Conservation (phyloP, 345 rosid species). For the Syzygium aqueum region DNA sequence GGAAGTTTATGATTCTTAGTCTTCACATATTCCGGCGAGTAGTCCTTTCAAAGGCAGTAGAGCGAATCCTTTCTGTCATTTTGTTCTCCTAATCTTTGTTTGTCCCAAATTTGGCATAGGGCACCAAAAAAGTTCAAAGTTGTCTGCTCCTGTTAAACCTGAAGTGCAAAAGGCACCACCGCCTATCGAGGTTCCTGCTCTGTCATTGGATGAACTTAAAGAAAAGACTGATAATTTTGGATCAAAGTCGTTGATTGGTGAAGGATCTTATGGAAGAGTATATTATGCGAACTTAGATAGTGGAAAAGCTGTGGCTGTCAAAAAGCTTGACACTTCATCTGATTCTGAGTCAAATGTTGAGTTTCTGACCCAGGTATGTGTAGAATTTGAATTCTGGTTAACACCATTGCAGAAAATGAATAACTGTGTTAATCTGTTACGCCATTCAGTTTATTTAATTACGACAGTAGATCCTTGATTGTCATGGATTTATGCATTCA, state of each 20-base stretch:
- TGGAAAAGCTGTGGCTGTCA: conserved; percentile 27
- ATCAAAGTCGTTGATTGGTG: conserved; percentile 46
- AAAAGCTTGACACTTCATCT: conserved; percentile 34
- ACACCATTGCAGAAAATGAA: neutral
- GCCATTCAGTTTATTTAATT: neutral
- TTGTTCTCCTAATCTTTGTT: neutral
- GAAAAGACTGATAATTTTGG: conserved; percentile 35
- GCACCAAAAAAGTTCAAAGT: conserved; percentile 20
- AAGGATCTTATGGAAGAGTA: conserved; percentile 47
- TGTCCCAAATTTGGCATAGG: neutral
- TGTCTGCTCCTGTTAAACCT: conserved; percentile 21
- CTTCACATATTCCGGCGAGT: neutral
- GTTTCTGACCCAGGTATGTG: conserved; percentile 10
- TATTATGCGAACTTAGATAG: conserved; percentile 27
- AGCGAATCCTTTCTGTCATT: neutral
- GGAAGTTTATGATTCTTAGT: neutral
- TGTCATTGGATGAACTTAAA: conserved; percentile 36
- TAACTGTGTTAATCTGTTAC: neutral
- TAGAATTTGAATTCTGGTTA: neutral
- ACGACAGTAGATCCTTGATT: neutral
- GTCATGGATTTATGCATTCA: neutral
- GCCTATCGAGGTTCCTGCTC: conserved; percentile 29
- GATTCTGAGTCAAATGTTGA: conserved; percentile 17
- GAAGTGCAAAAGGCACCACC: conserved; percentile 28
- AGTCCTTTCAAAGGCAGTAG: neutral